Evolutionary conservation across 306 rosid genomes (phyloP).

Genomic region (Gleditsia sinensis): DNA sequence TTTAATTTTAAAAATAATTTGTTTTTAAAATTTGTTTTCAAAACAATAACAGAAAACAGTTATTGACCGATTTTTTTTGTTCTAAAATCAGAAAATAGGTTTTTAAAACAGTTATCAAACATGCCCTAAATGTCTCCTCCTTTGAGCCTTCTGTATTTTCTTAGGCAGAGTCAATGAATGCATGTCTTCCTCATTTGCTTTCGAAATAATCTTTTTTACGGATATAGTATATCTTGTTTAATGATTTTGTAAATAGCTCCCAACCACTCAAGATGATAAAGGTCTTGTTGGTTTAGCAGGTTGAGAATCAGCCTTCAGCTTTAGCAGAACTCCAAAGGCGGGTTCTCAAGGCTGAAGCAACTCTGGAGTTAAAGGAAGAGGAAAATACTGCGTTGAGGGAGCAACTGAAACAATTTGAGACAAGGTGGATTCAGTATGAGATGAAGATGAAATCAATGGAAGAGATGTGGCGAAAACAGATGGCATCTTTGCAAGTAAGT

Average conservation of each 20-base stretch:
- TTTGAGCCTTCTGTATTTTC: background rate
- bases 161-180: background rate
- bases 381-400: constrained; percentile 82
- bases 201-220: background rate
- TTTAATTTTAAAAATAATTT: no score
- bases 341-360: constrained; percentile 72
- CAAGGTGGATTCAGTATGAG: constrained; percentile 90
- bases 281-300: constrained; percentile 41
- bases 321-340: constrained; percentile 71
- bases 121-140: background rate
- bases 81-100: no score
- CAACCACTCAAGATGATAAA: constrained; percentile 4
- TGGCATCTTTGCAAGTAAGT: constrained; percentile 94
- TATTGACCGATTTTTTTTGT: no score
- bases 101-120: no score
- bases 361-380: constrained; percentile 82
- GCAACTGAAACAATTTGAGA: constrained; percentile 68
- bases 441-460: constrained; percentile 93
- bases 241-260: background rate
- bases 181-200: background rate
- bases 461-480: constrained; percentile 93
- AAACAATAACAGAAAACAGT: no score
- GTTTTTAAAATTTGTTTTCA: no score
- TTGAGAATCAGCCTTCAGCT: constrained; percentile 53
- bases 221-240: constrained; percentile 12